Conservation (phyloP, 2,329 filamentous ascomycete genomes). For the Arthrobotrys entomopaga region DNA sequence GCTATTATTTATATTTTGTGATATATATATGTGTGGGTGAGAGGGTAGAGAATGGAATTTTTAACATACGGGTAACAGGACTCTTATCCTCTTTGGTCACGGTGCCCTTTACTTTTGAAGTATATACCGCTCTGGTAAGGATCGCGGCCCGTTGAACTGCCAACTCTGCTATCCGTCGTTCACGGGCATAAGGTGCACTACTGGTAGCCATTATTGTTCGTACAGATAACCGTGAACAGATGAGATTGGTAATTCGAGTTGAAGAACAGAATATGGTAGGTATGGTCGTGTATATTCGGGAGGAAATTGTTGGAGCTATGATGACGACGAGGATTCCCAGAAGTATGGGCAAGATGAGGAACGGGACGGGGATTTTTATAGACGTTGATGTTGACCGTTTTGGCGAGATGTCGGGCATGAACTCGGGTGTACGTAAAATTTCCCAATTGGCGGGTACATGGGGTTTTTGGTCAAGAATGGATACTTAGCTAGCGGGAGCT, state of each 20-base stretch:
- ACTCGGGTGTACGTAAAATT: no score
- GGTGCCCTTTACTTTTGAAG: conserved; percentile 93
- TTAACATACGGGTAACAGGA: conserved; percentile 77
- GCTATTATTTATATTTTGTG: no score
- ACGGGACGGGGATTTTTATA: not conserved
- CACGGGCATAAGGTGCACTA: conserved; percentile 71
- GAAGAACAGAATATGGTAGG: conserved; percentile 21
- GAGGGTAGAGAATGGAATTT: not conserved
- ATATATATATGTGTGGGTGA: no score
- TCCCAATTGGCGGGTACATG: no score
- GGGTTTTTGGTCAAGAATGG: not conserved
- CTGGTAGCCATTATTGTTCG: conserved; percentile 48
- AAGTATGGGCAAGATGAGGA: conserved; percentile 15
- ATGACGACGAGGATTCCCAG: conserved; percentile 30
- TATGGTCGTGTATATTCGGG: not conserved
- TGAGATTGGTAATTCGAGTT: not conserved
- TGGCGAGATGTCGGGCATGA: no score
- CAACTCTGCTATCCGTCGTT: conserved; percentile 84
- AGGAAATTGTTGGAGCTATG: conserved; percentile 23
- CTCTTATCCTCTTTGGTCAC: conserved; percentile 94
- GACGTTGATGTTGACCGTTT: no score
- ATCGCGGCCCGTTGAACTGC: conserved; percentile 85
- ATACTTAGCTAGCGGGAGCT: not conserved
- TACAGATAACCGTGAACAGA: not conserved
- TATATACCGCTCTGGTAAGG: conserved; percentile 79